These are phyloP conservation scores for Eucalyptus virginea DNA, from an alignment of 345 rosid species.

Conservation along the genomic window DNA sequence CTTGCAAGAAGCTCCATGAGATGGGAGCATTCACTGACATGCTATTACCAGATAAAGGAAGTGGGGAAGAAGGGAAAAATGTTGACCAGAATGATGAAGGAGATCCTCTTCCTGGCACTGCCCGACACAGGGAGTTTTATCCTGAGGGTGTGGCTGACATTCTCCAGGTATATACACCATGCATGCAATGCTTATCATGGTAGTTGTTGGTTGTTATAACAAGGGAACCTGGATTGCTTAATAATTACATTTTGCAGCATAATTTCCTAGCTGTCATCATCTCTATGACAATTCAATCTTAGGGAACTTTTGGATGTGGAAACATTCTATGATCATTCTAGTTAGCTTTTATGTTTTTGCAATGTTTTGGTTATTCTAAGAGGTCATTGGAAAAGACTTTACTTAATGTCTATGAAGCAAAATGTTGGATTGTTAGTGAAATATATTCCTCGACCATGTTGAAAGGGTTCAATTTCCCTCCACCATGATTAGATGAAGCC, in stretches of 20 bases:
- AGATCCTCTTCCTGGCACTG: conserved; percentile 98
- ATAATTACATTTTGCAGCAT: neutral
- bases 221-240: neutral
- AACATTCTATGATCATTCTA: neutral
- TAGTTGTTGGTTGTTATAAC: neutral
- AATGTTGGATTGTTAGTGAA: neutral
- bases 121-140: conserved; percentile 97
- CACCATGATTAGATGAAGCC: neutral
- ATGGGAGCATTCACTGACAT: conserved; percentile 99
- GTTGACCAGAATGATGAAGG: conserved; percentile 80
- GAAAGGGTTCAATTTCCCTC: neutral
- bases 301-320: neutral
- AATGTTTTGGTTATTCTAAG: neutral
- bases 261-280: neutral
- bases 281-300: neutral
- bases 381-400: neutral
- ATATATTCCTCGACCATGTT: neutral
- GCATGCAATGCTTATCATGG: neutral
- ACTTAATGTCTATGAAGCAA: neutral
- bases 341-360: neutral
- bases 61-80: conserved; percentile 76
- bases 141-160: conserved; percentile 95
- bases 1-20: conserved; percentile 98
- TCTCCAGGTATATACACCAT: conserved; percentile 56
- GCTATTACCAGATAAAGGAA: conserved; percentile 98